Percentiles rank a stretch among this genome's conserved stretches.
phyloP scores from a whole-genome alignment of 2,329 filamentous ascomycete genomes.

The Chaetomiaceae sp. region DNA sequence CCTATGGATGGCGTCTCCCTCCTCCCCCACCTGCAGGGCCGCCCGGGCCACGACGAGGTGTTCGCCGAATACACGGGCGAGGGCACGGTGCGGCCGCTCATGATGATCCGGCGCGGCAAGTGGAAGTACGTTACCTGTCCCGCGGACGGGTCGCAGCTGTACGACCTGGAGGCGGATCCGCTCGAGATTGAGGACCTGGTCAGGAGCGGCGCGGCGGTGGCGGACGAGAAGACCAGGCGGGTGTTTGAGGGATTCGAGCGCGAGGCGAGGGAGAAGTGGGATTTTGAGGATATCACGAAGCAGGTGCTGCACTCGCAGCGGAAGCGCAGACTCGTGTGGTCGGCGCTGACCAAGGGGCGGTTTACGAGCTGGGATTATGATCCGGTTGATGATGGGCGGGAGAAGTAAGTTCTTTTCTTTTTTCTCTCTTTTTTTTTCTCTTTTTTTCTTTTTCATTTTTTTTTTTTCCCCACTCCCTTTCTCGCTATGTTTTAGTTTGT shows the following conservation, averaged over 20 bases:
- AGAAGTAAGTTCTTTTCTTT: conserved; percentile 50
- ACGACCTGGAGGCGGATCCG: conserved; percentile 71
- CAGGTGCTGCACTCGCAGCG: conserved; percentile 75
- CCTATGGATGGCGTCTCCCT: conserved; percentile 83
- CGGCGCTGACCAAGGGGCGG: conserved; percentile 68
- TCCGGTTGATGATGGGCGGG: conserved; percentile 63
- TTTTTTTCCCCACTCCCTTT: not conserved
- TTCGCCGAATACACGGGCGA: conserved; percentile 94
- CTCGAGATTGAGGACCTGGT: conserved; percentile 71
- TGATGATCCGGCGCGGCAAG: conserved; percentile 86
- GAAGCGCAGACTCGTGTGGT: conserved; percentile 72
- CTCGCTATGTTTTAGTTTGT: too few species aligned
- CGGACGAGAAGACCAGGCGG: conserved; percentile 43
- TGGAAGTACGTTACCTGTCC: conserved; percentile 93
- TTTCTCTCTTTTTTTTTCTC: not conserved
- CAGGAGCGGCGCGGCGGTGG: conserved; percentile 28
- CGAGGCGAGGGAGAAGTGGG: conserved; percentile 73
- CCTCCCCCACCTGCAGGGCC: conserved; percentile 68
- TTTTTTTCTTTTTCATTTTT: not conserved
- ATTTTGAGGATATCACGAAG: conserved; percentile 71
- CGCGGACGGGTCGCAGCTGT: conserved; percentile 78
- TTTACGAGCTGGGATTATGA: conserved; percentile 85
- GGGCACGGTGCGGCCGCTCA: conserved; percentile 79
- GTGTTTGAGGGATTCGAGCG: conserved; percentile 63
- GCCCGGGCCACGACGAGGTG: conserved; percentile 70